Base-by-base conservation (phyloP, 805 yeast species). In the Kazachstania taianensis region DNA sequence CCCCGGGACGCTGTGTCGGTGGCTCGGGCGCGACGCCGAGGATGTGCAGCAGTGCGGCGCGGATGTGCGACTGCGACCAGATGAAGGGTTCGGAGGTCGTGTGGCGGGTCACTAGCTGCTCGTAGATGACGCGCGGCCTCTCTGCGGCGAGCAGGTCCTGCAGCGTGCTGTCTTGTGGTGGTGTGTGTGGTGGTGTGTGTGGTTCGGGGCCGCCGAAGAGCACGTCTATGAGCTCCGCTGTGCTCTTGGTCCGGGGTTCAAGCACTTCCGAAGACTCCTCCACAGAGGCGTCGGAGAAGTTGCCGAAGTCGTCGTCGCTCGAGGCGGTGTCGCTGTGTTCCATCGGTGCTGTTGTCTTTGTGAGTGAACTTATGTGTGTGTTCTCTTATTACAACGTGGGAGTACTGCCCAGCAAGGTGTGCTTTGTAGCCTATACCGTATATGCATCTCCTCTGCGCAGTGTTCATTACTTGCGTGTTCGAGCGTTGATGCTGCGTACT, bases 261-360 rank as follows among this genome's bases (percentile, higher is more conserved):
- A 9, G 12, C 25, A n/a, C 7, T 26, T 26, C 16, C 16, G 13
- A n/a, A 10, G 9, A 12, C 29, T 26, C 28, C 23, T 48, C 56
- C 34, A 48, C 35, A 7, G 59, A 49, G 2, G 56, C 60, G 41
- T 55, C 61, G 15, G 59, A 55, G 33, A 57, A 57, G 30, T 49
- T 55, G n/a, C 61, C 62, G 40, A 56, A 57, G 39, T 54, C 61
- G 33, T 55, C 61, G n/a, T n/a, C n/a, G n/a, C n/a, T n/a, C n/a
- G n/a, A n/a, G n/a, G n/a, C n/a, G n/a, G n/a, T n/a, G n/a, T n/a
- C n/a, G n/a, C n/a, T n/a, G n/a, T n/a, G n/a, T n/a, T n/a, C n/a
- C n/a, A n/a, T n/a, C n/a, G n/a, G n/a, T n/a, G n/a, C n/a, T n/a
- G n/a, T n/a, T n/a, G n/a, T n/a, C n/a, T n/a, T n/a, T n/a, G n/a